Evolutionary conservation across 2,329 filamentous ascomycete genomes (phyloP), one percentile per base, ranked within the genome.

Genomic region (Aureobasidium subglaciale): DNA sequence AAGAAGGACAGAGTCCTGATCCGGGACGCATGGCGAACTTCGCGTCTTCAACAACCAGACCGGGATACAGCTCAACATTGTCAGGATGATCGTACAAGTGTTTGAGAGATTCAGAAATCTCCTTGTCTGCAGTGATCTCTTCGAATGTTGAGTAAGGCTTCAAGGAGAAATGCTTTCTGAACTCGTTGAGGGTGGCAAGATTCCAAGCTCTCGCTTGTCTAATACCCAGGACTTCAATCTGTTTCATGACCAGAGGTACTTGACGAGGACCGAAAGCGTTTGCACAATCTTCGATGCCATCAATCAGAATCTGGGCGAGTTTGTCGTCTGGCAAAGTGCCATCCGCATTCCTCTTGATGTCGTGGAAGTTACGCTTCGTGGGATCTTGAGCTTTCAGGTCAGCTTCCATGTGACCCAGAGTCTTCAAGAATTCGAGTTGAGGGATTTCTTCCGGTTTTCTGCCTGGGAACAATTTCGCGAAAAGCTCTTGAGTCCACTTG

Each of bases 11-110:
- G 18, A 81, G 72, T 16, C 79, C 79, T 52, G 73, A 76, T 2
- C 80, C 80, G 0, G 81, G 74, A 40, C 72, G 67, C 56, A 76
- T 75, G 1, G 72, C 70, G 0, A 74, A 71, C 63, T 83, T 83
- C 27, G 73, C 71, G 52, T 81, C 76, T 64, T 85, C 82, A n/a
- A 79, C 72, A 59, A 87, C 78, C 1, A 88, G 69, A 9, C 85
- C 85, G 0, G 85, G 84, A 63, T 88, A 88, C 5, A 88, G 73
- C 64, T 88, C 85, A 11, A 88, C 81, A 65, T 79, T 80, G 60
- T 86, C 84, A 0, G 83, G 82, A 45, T 83, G 75, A 20, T 78
- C 75, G 67, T 86, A 86, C 11, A 86, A 70, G 60, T 80, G 74
- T 58, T 80, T 77, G 4, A 86, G 73, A 7, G 75, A 71, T 25